These are phyloP conservation scores for Microstegium vimineum DNA, from an alignment of 176 grass and related monocot genomes.

Conservation along the genomic window DNA sequence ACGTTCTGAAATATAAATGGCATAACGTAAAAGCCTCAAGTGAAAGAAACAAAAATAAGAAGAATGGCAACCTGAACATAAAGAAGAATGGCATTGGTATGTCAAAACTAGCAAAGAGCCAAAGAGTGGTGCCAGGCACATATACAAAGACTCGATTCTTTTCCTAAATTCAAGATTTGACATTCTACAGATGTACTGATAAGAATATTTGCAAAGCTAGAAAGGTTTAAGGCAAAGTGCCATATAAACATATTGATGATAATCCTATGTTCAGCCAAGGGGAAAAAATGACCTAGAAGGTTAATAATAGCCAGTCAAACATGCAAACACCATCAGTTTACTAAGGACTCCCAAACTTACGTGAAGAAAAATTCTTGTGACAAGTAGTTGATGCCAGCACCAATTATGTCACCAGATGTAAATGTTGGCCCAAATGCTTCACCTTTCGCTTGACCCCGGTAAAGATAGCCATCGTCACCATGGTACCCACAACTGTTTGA, in stretches of 20 bases:
- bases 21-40: not conserved
- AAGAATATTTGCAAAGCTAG: not conserved
- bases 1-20: constrained; percentile 10
- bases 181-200: not conserved
- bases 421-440: constrained; percentile 90
- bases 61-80: constrained; percentile 14
- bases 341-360: constrained; percentile 49
- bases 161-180: constrained; percentile 11
- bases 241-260: not conserved
- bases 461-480: constrained; percentile 84
- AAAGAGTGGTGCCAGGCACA: not conserved
- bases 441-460: constrained; percentile 48
- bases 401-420: constrained; percentile 80
- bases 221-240: not conserved
- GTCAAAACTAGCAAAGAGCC: not conserved
- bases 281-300: not conserved
- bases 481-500: constrained; percentile 88
- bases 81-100: constrained; percentile 8
- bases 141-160: not conserved
- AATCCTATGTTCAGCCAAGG: constrained; percentile 1
- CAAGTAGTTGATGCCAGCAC: constrained; percentile 86
- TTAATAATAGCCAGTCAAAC: constrained; percentile 12
- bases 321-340: not conserved
- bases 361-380: constrained; percentile 90
- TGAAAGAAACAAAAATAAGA: not conserved